These are phyloP conservation scores for Fragosphaeria purpurea DNA, from an alignment of 2,329 filamentous ascomycete species.

Conservation along the genomic window DNA sequence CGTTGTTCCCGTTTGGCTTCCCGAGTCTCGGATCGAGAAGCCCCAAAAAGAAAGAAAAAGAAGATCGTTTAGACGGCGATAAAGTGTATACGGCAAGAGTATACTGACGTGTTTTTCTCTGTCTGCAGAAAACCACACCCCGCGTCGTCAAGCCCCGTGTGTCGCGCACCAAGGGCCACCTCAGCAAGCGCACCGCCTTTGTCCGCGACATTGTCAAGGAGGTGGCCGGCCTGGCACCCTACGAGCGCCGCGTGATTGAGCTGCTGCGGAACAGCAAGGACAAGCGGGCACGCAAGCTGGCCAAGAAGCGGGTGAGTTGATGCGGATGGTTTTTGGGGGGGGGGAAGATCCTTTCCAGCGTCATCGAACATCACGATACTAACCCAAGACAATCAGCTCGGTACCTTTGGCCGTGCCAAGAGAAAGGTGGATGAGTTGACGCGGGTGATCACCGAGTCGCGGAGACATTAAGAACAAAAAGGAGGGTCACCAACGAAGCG, in stretches of 20 bases:
- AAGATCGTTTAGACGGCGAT: background rate
- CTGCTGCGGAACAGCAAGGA: conserved; percentile 98
- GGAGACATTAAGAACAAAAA: conserved; percentile 46
- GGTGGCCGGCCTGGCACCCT: conserved; percentile 86
- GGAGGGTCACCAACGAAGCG: no score
- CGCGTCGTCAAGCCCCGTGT: conserved; percentile 70
- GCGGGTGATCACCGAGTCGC: conserved; percentile 93
- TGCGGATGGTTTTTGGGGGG: no score
- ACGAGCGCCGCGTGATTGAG: conserved; percentile 99
- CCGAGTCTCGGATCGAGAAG: background rate
- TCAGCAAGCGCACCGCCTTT: conserved; percentile 95
- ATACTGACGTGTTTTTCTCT: conserved; percentile 29
- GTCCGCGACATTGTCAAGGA: conserved; percentile 97
- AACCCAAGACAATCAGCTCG: conserved; percentile 51
- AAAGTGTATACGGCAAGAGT: no score
- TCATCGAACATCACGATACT: no score
- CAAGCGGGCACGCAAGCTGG: conserved; percentile 97
- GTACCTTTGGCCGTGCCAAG: conserved; percentile 98
- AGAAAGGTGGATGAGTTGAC: conserved; percentile 99
- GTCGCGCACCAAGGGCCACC: conserved; percentile 83
- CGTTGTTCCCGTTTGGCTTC: conserved; percentile 2
- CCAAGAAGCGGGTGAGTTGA: conserved; percentile 96
- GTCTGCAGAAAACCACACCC: conserved; percentile 65
- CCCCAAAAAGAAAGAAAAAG: background rate
- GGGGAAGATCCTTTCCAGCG: no score